phyloP scores from a whole-genome alignment of 768 basidiomycete genomes.

The Russula virescens region DNA sequence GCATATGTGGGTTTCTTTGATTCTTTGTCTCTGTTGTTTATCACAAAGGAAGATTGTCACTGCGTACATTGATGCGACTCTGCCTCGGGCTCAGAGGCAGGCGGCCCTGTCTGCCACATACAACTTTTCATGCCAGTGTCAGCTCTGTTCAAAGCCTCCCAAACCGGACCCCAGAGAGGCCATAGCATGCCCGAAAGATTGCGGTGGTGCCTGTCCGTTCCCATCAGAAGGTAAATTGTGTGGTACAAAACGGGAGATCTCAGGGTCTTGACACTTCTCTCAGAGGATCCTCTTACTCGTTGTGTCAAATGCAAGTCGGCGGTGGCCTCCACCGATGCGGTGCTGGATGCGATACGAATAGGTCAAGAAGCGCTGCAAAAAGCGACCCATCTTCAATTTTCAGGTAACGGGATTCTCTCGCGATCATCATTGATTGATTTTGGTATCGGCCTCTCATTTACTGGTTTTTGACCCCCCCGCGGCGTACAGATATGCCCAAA shows the following conservation, averaged over 20 bases:
- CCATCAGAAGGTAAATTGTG: slow-evolving; percentile 50
- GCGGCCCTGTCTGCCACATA: slow-evolving; percentile 63
- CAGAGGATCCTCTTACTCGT: slow-evolving; percentile 44
- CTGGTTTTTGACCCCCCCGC: background rate
- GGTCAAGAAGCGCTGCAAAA: slow-evolving; percentile 74
- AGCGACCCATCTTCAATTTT: slow-evolving; percentile 55
- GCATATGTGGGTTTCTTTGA: background rate
- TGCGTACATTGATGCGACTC: slow-evolving; percentile 80
- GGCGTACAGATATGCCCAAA: slow-evolving; percentile 32
- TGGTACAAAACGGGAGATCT: background rate
- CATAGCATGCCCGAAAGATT: slow-evolving; percentile 62
- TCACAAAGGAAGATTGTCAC: slow-evolving; percentile 54
- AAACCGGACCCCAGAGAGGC: slow-evolving; percentile 62
- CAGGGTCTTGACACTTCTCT: background rate
- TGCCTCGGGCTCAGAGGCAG: slow-evolving; percentile 53
- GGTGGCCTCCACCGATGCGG: slow-evolving; percentile 44
- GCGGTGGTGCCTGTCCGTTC: slow-evolving; percentile 56
- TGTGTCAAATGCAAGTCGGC: slow-evolving; percentile 53
- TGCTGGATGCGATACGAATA: slow-evolving; percentile 59
- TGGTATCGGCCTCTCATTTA: background rate
- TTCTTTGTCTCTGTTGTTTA: background rate
- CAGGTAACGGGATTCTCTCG: slow-evolving; percentile 37
- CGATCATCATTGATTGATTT: no score
- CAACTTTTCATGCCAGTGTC: slow-evolving; percentile 69
- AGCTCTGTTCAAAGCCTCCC: slow-evolving; percentile 40